Evolutionary conservation across 306 rosid genomes (phyloP), one percentile per base, ranked within the genome.

Genomic region (Cucurbita ficifolia): DNA sequence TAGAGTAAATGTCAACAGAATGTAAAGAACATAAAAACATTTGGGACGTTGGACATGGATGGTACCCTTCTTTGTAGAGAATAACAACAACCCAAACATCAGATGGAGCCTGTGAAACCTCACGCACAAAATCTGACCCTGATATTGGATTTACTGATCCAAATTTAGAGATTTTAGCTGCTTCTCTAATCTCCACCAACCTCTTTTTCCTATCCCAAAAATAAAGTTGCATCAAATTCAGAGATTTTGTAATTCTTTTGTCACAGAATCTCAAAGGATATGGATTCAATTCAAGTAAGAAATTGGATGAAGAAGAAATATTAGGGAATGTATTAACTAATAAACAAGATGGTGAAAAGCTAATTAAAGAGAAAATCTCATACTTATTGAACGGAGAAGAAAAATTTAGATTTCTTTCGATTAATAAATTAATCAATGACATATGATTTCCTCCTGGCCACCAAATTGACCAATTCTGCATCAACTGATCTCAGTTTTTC

Each of bases 51-150:
- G 42, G 11, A 42, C 35, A 72, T 59, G 22, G 60, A 62, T 54
- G 55, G 75, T 88, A 91, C 97, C 97, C 97, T 57, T 94, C 97
- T 79, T 94, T 94, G 84, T 90, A 88, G 53, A 94, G 97, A 79
- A 90, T 70, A 46, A 94, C 98, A 63, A 94, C 98, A 76, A 94
- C 98, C 98, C 98, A 90, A 76, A 94, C 96, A 78, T 94, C 98
- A 65, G 98, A 78, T 43, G 96, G 88, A 81, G 98, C 98, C 73
- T 90, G 98, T 0, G 97, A 94, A 74, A 94, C 98, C 85, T 94
- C 98, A 17, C 98, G 96, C 83, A 90, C 83, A 12, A 94, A 94
- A 84, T 94, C 98, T 36, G 98, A 85, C 75, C 98, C 98, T 11
- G 98, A 90, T 75, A 94, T 94, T 1, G 96, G 92, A 76, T 84